phyloP scores from a whole-genome alignment of 2,329 filamentous ascomycete genomes.

The Botrytis cinerea region DNA sequence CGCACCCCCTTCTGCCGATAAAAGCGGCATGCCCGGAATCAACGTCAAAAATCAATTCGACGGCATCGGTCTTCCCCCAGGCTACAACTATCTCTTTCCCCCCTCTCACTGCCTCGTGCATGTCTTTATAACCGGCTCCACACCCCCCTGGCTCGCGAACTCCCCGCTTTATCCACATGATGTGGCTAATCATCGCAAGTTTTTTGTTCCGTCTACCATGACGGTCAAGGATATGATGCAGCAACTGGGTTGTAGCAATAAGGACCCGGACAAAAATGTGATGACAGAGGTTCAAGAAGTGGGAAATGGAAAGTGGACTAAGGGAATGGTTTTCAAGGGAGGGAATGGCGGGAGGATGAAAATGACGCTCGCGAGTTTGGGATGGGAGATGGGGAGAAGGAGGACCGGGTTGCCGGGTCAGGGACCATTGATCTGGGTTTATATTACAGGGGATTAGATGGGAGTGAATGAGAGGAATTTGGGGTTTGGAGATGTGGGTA shows the following conservation, averaged over 20 bases:
- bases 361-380: constrained; percentile 56
- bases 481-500: background rate
- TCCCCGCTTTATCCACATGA: constrained; percentile 45
- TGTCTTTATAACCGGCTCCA: constrained; percentile 51
- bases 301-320: constrained; percentile 60
- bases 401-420: constrained; percentile 47
- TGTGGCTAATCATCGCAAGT: constrained; percentile 50
- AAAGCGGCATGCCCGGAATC: constrained; percentile 49
- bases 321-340: constrained; percentile 53
- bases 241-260: constrained; percentile 59
- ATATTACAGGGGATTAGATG: constrained; percentile 52
- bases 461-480: background rate
- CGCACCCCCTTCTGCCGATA: constrained; percentile 20
- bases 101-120: constrained; percentile 60
- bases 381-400: constrained; percentile 57
- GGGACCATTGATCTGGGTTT: constrained; percentile 61
- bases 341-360: constrained; percentile 51
- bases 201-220: constrained; percentile 54
- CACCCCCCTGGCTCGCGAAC: constrained; percentile 52
- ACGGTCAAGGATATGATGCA: constrained; percentile 58
- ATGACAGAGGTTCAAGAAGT: constrained; percentile 58
- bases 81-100: constrained; percentile 65
- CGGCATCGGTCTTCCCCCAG: constrained; percentile 59
- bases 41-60: constrained; percentile 60
- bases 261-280: constrained; percentile 53